Conservation (phyloP, 192 early-diverging fungal genomes). For the Tieghemiomyces parasiticus region DNA sequence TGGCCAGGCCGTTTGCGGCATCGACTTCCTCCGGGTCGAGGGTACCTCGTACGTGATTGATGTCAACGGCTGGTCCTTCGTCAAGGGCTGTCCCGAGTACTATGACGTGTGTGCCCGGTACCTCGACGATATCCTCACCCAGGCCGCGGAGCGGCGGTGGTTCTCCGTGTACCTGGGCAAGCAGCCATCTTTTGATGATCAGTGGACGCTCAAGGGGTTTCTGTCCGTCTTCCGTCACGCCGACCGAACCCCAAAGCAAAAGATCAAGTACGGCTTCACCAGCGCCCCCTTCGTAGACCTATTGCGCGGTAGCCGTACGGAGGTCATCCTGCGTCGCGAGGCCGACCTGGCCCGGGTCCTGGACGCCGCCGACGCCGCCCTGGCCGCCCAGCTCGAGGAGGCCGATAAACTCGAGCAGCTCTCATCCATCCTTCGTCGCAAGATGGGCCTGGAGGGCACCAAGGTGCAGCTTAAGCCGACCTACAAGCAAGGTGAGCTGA, state of each 20-base stretch:
- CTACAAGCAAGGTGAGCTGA: slow-evolving; percentile 41
- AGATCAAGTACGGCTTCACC: slow-evolving; percentile 76
- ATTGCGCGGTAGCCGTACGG: slow-evolving; percentile 46
- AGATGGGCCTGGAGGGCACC: slow-evolving; percentile 68
- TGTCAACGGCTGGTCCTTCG: slow-evolving; percentile 98
- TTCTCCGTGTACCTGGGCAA: slow-evolving; percentile 33
- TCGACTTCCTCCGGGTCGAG: slow-evolving; percentile 75
- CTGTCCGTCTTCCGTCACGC: slow-evolving; percentile 86
- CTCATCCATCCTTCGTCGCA: slow-evolving; percentile 60
- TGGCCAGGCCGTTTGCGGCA: slow-evolving; percentile 90
- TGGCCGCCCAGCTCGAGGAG: slow-evolving; percentile 36
- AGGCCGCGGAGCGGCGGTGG: slow-evolving; percentile 41
- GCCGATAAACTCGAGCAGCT: slow-evolving; percentile 45
- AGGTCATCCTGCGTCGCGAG: slow-evolving; percentile 65
- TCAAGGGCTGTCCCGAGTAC: slow-evolving; percentile 89
- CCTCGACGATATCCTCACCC: slow-evolving; percentile 61
- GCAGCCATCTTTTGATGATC: slow-evolving; percentile 53
- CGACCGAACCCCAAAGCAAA: slow-evolving; percentile 95
- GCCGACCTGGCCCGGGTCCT: slow-evolving; percentile 45
- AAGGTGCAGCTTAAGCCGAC: slow-evolving; percentile 85
- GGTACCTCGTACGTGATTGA: slow-evolving; percentile 87
- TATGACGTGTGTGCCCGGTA: slow-evolving; percentile 72
- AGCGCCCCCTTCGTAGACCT: slow-evolving; percentile 54
- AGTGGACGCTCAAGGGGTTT: slow-evolving; percentile 90
- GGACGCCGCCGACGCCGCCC: slow-evolving; percentile 39